Percentiles rank a stretch among this genome's conserved stretches.
Evolutionary conservation across 1,284 basidiomycete genomes (phyloP).

Genomic region (Malassezia pachydermatis): DNA sequence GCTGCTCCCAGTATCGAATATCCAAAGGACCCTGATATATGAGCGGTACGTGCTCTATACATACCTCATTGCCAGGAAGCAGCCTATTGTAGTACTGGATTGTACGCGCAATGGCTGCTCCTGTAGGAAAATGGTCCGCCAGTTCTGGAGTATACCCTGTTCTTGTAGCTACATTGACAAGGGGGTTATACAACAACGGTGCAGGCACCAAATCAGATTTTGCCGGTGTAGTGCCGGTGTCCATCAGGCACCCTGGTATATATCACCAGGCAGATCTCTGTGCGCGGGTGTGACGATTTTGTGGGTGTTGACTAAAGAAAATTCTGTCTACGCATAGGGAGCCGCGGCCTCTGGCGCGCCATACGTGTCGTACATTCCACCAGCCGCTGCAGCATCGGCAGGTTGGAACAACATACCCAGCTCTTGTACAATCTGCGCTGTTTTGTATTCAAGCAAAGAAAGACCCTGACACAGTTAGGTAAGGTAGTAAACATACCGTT

Average conservation of each 20-base stretch:
- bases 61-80: constrained; percentile 1
- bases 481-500: constrained; percentile 21
- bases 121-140: not conserved
- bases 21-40: not conserved
- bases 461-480: constrained; percentile 22
- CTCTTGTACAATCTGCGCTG: constrained; percentile 45
- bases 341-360: constrained; percentile 1
- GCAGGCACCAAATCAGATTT: too few relatives aligned
- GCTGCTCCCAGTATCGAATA: not conserved
- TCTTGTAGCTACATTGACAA: constrained; percentile 2
- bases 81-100: not conserved
- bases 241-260: too few relatives aligned
- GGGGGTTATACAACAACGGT: too few relatives aligned
- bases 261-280: too few relatives aligned
- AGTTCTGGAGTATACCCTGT: not conserved
- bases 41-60: not conserved
- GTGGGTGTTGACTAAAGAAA: constrained; percentile 11
- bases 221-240: too few relatives aligned
- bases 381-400: constrained; percentile 5
- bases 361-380: constrained; percentile 8
- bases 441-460: constrained; percentile 35
- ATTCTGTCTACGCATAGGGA: not conserved
- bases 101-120: not conserved
- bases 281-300: too few relatives aligned
- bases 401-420: constrained; percentile 38